phyloP scores from a whole-genome alignment of 1,284 basidiomycete genomes.

The Boletus smithii region DNA sequence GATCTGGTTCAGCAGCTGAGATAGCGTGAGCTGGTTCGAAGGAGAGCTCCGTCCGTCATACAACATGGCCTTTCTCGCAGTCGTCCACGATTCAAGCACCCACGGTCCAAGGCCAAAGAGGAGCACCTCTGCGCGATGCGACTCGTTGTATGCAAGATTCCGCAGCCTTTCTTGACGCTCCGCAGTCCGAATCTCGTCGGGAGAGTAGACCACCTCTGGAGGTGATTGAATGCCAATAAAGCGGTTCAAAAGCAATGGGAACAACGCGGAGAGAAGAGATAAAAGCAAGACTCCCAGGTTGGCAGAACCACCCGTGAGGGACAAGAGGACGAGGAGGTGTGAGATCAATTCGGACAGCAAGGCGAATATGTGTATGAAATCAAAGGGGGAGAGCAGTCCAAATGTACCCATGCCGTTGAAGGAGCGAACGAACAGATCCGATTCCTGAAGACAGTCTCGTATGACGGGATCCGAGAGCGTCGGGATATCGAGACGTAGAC shows the following conservation, averaged over 20 bases:
- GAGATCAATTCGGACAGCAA: constrained; percentile 66
- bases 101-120: constrained; percentile 79
- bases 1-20: constrained; percentile 48
- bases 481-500: constrained; percentile 73
- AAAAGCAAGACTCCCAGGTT: constrained; percentile 56
- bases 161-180: constrained; percentile 72
- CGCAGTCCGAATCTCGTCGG: constrained; percentile 55
- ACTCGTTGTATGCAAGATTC: constrained; percentile 64
- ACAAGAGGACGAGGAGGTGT: constrained; percentile 62
- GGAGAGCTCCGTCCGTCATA: constrained; percentile 49
- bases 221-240: constrained; percentile 39
- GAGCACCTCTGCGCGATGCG: constrained; percentile 69
- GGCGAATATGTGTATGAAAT: constrained; percentile 70
- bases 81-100: constrained; percentile 74
- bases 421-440: constrained; percentile 73
- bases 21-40: constrained; percentile 37
- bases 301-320: constrained; percentile 58
- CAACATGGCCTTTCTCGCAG: constrained; percentile 54
- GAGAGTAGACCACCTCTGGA: constrained; percentile 44
- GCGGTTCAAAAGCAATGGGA: constrained; percentile 55
- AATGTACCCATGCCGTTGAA: constrained; percentile 66
- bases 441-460: constrained; percentile 76
- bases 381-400: constrained; percentile 70
- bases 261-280: constrained; percentile 53
- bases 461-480: constrained; percentile 67